Percentiles rank a stretch among this genome's conserved stretches.
These are phyloP conservation scores for Blakeslea trispora DNA, from an alignment of 371 early-diverging fungal genomes.

Conservation along the genomic window DNA sequence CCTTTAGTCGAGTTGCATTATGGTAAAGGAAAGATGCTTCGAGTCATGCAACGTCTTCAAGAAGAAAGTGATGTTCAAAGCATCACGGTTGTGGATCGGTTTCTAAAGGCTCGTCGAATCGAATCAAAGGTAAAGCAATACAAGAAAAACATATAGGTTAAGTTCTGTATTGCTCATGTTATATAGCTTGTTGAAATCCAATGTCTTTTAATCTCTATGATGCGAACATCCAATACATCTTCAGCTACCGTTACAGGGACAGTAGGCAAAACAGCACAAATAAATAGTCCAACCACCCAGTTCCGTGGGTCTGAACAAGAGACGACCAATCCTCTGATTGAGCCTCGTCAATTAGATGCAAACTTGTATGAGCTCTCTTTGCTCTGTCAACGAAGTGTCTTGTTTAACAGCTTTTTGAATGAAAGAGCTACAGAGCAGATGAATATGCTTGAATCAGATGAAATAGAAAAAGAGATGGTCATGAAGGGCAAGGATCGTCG, in stretches of 20 bases:
- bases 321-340: conserved; percentile 52
- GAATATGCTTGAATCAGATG: conserved; percentile 31
- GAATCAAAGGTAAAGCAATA: conserved; percentile 40
- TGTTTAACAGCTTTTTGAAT: conserved; percentile 81
- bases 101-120: conserved; percentile 47
- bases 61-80: conserved; percentile 84
- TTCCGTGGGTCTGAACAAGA: conserved; percentile 8
- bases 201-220: conserved; percentile 33
- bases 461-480: conserved; percentile 38
- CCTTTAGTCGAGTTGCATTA: conserved; percentile 81
- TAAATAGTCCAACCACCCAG: conserved; percentile 6
- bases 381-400: conserved; percentile 73
- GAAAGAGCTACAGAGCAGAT: conserved; percentile 53
- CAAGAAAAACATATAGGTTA: neutral
- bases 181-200: conserved; percentile 46
- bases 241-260: too few species aligned
- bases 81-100: conserved; percentile 73
- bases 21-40: conserved; percentile 84
- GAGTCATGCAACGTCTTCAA: conserved; percentile 85
- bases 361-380: conserved; percentile 78
- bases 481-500: conserved; percentile 51
- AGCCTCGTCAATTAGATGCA: conserved; percentile 75
- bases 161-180: neutral
- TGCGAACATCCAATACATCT: conserved; percentile 28
- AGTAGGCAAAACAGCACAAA: conserved; percentile 12